Base-by-base conservation (phyloP, 2,329 filamentous ascomycete species). In the Ilyonectria sp. region DNA sequence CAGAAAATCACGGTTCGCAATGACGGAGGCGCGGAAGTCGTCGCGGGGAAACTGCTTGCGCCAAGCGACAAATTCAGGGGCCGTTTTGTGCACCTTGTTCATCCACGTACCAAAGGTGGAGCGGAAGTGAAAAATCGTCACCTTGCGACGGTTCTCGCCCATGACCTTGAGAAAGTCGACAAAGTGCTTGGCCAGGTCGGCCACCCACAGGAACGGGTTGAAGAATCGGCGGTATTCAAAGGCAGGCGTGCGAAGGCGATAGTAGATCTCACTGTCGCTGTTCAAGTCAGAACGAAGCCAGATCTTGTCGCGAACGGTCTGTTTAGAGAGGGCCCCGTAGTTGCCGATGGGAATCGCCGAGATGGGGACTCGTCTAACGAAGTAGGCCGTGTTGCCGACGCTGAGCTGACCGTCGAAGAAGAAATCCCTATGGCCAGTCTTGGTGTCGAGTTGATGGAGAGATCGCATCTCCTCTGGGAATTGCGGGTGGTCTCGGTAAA, bases 181-280 rank as follows among this genome's bases (percentile, higher is more conserved):
- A 26, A 92, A 86, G 72, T 94, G 90, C 75, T 95, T 95, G 0
- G 87, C 85, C 0, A 96, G 81, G 59, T 92, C 86, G 0, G 89
- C 91, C 1, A 95, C 79, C 93, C 93, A 96, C 0, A 90, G 66
- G 68, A 94, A 95, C 0, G 88, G 85, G 0, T 80, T 55, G 65
- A 91, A 87, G 72, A 91, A 94, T 2, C 89, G 81, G 11, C 67
- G 69, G 73, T 96, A 97, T 43, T 90, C 89, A 0, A 69, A 31
- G 0, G 89, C 83, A 0, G 93, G 91, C 0, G 60, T 77, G 2
- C 77, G 76, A 0, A 97, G 78, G 10, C 84, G 84, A 75, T 94
- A 96, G 82, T 91, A 95, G 0, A 93, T 77, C 17, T 75, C 76
- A 3, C 69, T 75, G 1, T 74, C 74, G 0, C 74, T 78, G 60